These are phyloP conservation scores for Chaetomiaceae sp. DNA, from an alignment of 2,329 filamentous ascomycete species.

Conservation along the genomic window DNA sequence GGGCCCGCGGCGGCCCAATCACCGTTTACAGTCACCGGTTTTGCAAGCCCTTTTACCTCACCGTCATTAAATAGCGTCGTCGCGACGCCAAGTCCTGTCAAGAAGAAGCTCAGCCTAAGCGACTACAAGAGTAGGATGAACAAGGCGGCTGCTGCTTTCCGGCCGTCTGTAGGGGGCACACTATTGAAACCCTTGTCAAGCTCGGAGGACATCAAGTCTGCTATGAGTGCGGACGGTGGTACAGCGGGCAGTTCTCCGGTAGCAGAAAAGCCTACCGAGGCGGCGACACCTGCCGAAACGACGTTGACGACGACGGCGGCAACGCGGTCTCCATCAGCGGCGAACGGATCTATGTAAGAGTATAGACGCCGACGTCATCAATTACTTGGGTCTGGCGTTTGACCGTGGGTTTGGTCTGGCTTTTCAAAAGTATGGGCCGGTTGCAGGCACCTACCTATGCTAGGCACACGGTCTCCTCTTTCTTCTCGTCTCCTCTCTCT, in stretches of 20 bases:
- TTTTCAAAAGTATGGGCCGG: background rate
- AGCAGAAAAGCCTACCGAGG: background rate
- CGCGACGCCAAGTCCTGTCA: slow-evolving; percentile 55
- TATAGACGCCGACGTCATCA: slow-evolving; percentile 1
- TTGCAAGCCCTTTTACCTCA: slow-evolving; percentile 42
- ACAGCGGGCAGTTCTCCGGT: background rate
- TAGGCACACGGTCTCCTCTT: background rate
- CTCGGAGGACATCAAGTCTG: slow-evolving; percentile 24
- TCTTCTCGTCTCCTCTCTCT: background rate
- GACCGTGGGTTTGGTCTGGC: too few species aligned
- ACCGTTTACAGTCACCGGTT: slow-evolving; percentile 43
- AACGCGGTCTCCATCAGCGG: background rate
- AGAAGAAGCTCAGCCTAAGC: slow-evolving; percentile 64
- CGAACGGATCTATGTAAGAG: slow-evolving; percentile 2
- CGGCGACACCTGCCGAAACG: background rate
- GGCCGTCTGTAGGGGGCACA: slow-evolving; percentile 33
- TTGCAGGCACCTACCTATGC: background rate
- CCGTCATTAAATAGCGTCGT: slow-evolving; percentile 40
- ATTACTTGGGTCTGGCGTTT: too few species aligned
- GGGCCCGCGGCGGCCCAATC: slow-evolving; percentile 45
- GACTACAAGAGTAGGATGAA: slow-evolving; percentile 60
- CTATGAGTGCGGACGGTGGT: slow-evolving; percentile 18
- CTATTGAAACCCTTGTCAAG: slow-evolving; percentile 33
- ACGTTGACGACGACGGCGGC: background rate
- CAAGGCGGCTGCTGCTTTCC: slow-evolving; percentile 48